Conservation (phyloP, 1,284 basidiomycete species). For the Pseudomicrostroma phylloplanum region DNA sequence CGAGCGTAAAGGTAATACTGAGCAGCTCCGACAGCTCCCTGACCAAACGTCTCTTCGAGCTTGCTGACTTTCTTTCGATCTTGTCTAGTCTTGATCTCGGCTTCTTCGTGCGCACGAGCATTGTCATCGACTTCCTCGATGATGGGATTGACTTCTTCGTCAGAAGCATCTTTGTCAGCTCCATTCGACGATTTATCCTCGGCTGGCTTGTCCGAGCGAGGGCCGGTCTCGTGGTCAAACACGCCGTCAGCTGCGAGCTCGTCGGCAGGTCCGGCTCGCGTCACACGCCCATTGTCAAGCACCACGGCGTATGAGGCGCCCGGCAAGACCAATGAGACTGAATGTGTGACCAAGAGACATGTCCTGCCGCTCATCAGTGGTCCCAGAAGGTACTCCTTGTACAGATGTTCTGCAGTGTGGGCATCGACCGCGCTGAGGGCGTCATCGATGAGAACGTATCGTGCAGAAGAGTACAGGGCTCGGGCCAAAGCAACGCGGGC, state of each 20-base stretch:
- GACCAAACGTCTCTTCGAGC: constrained; percentile 43
- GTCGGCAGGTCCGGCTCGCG: constrained; percentile 62
- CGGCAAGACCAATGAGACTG: constrained; percentile 68
- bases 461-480: constrained; percentile 86
- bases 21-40: constrained; percentile 33
- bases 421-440: constrained; percentile 83
- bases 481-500: constrained; percentile 68
- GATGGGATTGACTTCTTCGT: constrained; percentile 12
- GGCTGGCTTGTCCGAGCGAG: background rate
- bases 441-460: constrained; percentile 79
- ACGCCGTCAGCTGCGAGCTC: constrained; percentile 60
- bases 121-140: constrained; percentile 42
- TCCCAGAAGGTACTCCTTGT: constrained; percentile 63
- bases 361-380: constrained; percentile 64
- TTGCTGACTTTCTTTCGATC: constrained; percentile 31
- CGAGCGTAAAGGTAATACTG: constrained; percentile 44
- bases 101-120: constrained; percentile 30
- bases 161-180: constrained; percentile 12
- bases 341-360: constrained; percentile 78
- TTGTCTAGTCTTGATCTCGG: constrained; percentile 31
- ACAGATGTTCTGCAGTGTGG: constrained; percentile 70
- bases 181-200: constrained; percentile 16
- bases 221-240: constrained; percentile 54
- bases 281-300: constrained; percentile 68
- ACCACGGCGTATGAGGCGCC: constrained; percentile 64